phyloP scores from a whole-genome alignment of 768 basidiomycete species.

The Baorangia bicolor region DNA sequence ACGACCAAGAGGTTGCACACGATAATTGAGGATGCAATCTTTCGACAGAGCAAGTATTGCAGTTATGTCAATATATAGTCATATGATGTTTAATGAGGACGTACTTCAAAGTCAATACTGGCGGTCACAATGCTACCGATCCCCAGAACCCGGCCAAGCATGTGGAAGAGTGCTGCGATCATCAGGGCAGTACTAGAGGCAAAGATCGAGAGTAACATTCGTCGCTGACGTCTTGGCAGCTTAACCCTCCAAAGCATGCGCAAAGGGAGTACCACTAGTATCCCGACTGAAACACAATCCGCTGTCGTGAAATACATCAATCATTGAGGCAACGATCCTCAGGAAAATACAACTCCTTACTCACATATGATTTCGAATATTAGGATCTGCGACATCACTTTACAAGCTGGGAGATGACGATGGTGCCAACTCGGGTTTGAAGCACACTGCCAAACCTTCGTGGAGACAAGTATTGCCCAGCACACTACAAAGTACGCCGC shows the following conservation, averaged over 20 bases:
- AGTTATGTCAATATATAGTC: too few relatives aligned
- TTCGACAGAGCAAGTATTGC: too few relatives aligned
- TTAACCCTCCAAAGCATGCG: neutral
- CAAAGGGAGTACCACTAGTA: neutral
- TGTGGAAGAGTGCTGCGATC: neutral
- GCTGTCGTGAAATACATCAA: neutral
- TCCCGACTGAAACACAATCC: neutral
- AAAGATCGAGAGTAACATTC: too few relatives aligned
- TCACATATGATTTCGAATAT: neutral
- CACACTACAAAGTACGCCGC: too few relatives aligned
- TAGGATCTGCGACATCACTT: neutral
- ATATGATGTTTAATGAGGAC: neutral
- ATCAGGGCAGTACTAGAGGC: neutral
- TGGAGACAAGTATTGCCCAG: too few relatives aligned
- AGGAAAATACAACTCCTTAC: neutral
- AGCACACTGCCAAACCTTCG: too few relatives aligned
- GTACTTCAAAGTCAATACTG: neutral
- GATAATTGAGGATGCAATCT: too few relatives aligned
- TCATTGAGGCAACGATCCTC: neutral
- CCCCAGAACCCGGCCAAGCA: neutral
- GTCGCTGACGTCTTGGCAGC: neutral
- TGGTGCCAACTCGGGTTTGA: neutral
- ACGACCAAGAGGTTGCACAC: too few relatives aligned
- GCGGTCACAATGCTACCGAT: neutral
- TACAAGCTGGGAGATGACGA: neutral